phyloP scores from a whole-genome alignment of 2,329 filamentous ascomycete species.

The Knufia fluminis region DNA sequence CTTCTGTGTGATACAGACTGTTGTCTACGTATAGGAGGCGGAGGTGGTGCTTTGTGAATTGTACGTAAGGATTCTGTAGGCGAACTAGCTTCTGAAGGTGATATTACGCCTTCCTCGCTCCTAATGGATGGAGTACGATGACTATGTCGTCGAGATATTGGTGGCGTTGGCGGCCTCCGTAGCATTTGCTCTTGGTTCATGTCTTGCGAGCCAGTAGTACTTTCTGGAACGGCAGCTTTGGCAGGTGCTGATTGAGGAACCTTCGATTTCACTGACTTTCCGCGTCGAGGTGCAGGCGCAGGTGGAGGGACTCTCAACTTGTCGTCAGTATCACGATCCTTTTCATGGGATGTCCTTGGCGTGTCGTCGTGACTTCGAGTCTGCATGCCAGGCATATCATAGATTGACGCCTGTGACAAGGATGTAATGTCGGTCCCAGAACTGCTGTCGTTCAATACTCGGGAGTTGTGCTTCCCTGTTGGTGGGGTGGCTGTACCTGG shows the following conservation, averaged over 20 bases:
- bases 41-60: conserved; percentile 30
- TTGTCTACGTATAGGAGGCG: conserved; percentile 48
- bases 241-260: conserved; percentile 22
- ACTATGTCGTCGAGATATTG: conserved; percentile 40
- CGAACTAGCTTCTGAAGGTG: conserved; percentile 12
- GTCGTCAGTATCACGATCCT: conserved; percentile 33
- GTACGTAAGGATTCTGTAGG: conserved; percentile 29
- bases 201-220: neutral
- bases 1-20: conserved; percentile 29
- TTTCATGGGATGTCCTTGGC: conserved; percentile 51
- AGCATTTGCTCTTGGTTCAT: neutral
- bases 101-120: conserved; percentile 15
- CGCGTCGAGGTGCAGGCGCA: conserved; percentile 67
- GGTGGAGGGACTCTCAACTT: conserved; percentile 58
- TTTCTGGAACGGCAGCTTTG: conserved; percentile 4
- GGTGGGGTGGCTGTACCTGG: conserved; percentile 16
- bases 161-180: conserved; percentile 36
- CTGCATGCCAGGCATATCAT: conserved; percentile 45
- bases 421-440: conserved; percentile 53
- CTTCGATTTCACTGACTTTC: conserved; percentile 55
- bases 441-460: conserved; percentile 30
- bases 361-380: conserved; percentile 40
- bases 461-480: conserved; percentile 16
- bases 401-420: conserved; percentile 49
- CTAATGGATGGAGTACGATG: conserved; percentile 32